Conservation (phyloP, 805 yeast species). For the Wickerhamomyces ciferrii region DNA sequence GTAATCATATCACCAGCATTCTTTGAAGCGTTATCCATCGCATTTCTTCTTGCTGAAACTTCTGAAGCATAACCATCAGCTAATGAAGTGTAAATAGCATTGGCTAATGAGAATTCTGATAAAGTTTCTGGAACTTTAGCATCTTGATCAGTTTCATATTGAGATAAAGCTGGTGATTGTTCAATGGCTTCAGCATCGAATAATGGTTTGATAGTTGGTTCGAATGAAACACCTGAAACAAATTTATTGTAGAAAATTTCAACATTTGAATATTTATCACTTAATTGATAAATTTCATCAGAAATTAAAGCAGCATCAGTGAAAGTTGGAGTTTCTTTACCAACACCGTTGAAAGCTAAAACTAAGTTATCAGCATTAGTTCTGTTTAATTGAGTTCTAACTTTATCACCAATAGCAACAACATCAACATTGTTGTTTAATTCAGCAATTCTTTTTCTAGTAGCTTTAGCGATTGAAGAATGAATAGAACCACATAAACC, state of each 20-base stretch:
- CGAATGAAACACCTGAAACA: conserved; percentile 83
- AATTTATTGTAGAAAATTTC: conserved; percentile 87
- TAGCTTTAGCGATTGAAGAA: conserved; percentile 87
- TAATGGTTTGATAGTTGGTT: conserved; percentile 67
- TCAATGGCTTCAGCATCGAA: conserved; percentile 69
- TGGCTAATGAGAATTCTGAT: conserved; percentile 85
- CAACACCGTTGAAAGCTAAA: conserved; percentile 83
- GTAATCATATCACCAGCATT: conserved; percentile 99
- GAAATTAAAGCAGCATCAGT: conserved; percentile 84
- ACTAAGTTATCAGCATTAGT: conserved; percentile 64
- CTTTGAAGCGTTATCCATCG: conserved; percentile 99
- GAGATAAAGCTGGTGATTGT: conserved; percentile 78
- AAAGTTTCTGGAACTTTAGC: conserved; percentile 65
- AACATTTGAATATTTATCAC: conserved; percentile 58
- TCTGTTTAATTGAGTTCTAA: conserved; percentile 84
- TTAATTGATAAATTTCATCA: conserved; percentile 68
- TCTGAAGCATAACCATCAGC: conserved; percentile 99
- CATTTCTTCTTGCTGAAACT: conserved; percentile 97
- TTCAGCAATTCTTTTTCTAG: conserved; percentile 62
- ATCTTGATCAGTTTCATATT: conserved; percentile 74
- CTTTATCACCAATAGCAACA: conserved; percentile 92
- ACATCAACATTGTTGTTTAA: conserved; percentile 62
- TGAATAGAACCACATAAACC: conserved; percentile 99
- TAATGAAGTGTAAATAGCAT: conserved; percentile 83
- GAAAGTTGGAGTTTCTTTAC: conserved; percentile 96